Base-by-base conservation (phyloP, 495 filamentous ascomycete genomes). In the Aspergillus ellipticus region DNA sequence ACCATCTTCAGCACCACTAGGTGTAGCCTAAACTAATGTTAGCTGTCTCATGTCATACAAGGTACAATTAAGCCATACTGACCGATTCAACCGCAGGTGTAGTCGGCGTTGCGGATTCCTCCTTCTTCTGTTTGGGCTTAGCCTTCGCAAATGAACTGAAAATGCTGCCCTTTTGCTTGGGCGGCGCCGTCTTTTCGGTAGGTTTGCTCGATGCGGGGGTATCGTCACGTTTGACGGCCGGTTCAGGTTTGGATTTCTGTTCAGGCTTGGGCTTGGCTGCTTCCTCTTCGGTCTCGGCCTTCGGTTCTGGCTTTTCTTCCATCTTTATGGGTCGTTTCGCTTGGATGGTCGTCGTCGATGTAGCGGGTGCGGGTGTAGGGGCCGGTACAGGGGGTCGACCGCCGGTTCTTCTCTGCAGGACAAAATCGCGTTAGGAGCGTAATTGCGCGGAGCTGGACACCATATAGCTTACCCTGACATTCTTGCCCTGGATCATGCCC, bases 101-200 rank as follows among this genome's bases (percentile, higher is more conserved):
- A 31, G 72, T 68, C 5, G 74, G 69, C 8, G 77, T 74, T 29
- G 70, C 62, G 5, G 82, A 75, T 1, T 71, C 65, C 53, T 82
- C 74, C 56, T 78, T 76, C 62, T 82, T 83, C n/a, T 77, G 63
- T 56, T 82, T 86, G 0, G 88, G 74, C 41, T 89, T 89, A 3
- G 87, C 79, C 63, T 90, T 95, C 6, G 90, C 88, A 66, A 96
- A 96, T 1, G 91, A 88, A 61, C 86, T 88, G 70, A 94, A 91
- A 22, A 96, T 82, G 54, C 82, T 84, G 15, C 82, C 80, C 62
- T 78, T 73, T 62, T 85, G 82, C 66, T 90, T 89, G 11, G 81
- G 53, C 2, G 80, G 60, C 15, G 76, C 68, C 37, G 73, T 57
- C 56, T 75, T 66, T 55, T 57, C 49, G 45, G 63, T 55, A 37